A percentile compares a stretch with the other conserved stretches of the same genome.
These are phyloP conservation scores for Xylariales sp. DNA, from an alignment of 2,329 filamentous ascomycete species.

Conservation along the genomic window DNA sequence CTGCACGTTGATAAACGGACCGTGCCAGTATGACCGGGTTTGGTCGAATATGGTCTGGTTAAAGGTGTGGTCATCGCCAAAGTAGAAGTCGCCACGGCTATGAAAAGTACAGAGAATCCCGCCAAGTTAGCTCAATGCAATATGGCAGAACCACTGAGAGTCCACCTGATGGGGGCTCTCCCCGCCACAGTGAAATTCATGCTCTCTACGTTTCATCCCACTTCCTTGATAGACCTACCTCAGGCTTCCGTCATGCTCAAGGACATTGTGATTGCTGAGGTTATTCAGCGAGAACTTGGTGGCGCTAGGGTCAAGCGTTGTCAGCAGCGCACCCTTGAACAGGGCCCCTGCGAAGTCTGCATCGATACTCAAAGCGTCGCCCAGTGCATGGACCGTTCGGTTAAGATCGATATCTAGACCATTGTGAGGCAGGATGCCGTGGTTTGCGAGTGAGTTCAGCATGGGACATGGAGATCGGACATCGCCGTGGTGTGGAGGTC, in stretches of 20 bases:
- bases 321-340: background rate
- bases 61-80: conserved; percentile 48
- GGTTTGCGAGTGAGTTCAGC: conserved; percentile 9
- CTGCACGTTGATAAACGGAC: conserved; percentile 29
- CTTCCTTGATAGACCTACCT: conserved; percentile 1
- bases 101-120: too few species aligned
- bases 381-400: background rate
- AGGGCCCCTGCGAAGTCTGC: background rate
- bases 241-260: conserved; percentile 9
- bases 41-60: conserved; percentile 46
- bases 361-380: conserved; percentile 4
- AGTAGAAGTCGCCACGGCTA: conserved; percentile 42
- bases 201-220: too few species aligned
- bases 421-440: conserved; percentile 8
- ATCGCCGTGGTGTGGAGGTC: too few species aligned
- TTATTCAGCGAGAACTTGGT: conserved; percentile 7
- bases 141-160: too few species aligned
- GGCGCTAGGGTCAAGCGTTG: background rate
- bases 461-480: conserved; percentile 9
- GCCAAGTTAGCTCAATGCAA: too few species aligned
- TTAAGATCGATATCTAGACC: conserved; percentile 3
- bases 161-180: too few species aligned
- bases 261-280: conserved; percentile 5
- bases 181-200: too few species aligned
- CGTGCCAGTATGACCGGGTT: conserved; percentile 41